These are phyloP conservation scores for Gigaspora rosea DNA, from an alignment of 192 early-diverging fungal genomes.

Conservation along the genomic window DNA sequence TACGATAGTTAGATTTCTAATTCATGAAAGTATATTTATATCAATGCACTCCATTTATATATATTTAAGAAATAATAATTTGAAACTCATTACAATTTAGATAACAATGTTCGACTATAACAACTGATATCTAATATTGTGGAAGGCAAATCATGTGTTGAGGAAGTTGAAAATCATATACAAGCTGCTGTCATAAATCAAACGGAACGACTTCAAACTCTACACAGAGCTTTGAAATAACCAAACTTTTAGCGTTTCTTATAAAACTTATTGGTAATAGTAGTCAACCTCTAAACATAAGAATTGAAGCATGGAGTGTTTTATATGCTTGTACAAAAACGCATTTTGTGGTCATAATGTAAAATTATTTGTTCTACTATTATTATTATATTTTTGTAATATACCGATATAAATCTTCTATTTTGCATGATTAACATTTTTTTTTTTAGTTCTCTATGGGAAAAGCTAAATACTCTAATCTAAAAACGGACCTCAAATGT, in stretches of 20 bases:
- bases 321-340: slow-evolving; percentile 41
- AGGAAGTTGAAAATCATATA: slow-evolving; percentile 4
- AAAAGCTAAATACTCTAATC: slow-evolving; percentile 35
- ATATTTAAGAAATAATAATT: neutral
- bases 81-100: neutral
- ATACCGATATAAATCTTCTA: neutral
- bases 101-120: neutral
- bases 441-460: slow-evolving; percentile 37
- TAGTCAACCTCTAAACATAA: slow-evolving; percentile 14
- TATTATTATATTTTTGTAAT: neutral
- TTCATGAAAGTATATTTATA: slow-evolving; percentile 10
- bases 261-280: slow-evolving; percentile 25
- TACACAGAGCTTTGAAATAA: neutral
- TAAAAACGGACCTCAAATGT: neutral
- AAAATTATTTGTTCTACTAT: neutral
- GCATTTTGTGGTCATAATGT: slow-evolving; percentile 34
- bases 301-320: slow-evolving; percentile 46
- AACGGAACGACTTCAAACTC: neutral
- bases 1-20: neutral
- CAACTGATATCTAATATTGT: slow-evolving; percentile 20
- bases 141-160: slow-evolving; percentile 5
- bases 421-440: neutral
- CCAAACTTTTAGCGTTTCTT: slow-evolving; percentile 33
- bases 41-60: too few species aligned
- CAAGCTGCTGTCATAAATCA: neutral